Conservation (phyloP, 2,329 filamentous ascomycete species). For the Pseudocercospora eumusae region DNA sequence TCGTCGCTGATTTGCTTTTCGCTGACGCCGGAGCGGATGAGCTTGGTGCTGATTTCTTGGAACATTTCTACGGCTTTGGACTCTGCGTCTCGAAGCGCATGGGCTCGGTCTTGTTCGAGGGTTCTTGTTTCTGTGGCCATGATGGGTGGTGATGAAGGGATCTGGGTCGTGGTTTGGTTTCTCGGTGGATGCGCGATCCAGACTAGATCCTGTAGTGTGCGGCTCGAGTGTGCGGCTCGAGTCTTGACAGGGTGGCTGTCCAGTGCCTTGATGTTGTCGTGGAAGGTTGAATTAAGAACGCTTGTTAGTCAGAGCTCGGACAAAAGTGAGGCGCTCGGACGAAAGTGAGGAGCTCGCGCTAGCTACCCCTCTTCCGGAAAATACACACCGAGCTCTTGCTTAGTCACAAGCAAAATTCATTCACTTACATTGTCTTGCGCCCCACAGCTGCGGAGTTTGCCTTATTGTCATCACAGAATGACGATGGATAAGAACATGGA, state of each 20-base stretch:
- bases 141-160: not conserved
- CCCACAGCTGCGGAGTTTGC: too few species aligned
- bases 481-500: too few species aligned
- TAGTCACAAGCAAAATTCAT: not conserved
- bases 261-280: not conserved
- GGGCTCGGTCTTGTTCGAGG: slow-evolving; percentile 13
- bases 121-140: slow-evolving; percentile 16
- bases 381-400: not conserved
- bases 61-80: slow-evolving; percentile 51
- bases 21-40: slow-evolving; percentile 52
- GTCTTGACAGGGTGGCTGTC: not conserved
- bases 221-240: not conserved
- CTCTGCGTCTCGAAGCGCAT: slow-evolving; percentile 49
- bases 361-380: too few species aligned
- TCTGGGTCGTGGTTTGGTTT: not conserved
- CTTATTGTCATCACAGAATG: too few species aligned
- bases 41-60: slow-evolving; percentile 49
- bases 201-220: not conserved
- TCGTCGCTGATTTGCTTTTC: slow-evolving; percentile 53
- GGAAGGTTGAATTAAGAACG: not conserved
- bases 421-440: not conserved
- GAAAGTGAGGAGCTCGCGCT: slow-evolving; percentile 4
- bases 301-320: not conserved
- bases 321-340: slow-evolving; percentile 8
- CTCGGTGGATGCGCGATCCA: not conserved